Conservation (phyloP, 73 alveolate species). For the Paramecium sonneborni region DNA sequence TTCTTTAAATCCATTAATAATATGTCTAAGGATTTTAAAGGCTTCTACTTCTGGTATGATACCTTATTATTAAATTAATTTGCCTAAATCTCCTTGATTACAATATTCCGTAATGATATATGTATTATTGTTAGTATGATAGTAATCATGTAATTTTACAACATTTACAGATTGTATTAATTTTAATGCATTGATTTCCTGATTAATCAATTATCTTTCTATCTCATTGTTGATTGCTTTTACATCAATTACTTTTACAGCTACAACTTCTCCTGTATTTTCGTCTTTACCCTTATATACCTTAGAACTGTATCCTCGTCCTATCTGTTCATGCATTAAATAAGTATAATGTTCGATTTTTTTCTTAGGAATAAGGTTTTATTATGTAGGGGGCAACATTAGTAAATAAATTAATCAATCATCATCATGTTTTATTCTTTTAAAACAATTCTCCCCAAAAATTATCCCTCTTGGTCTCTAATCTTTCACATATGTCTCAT, state of each 20-base stretch:
- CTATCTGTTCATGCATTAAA: constrained; percentile 60
- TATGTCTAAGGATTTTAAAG: constrained; percentile 60
- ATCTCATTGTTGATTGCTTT: constrained; percentile 64
- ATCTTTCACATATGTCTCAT: background rate
- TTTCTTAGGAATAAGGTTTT: constrained; percentile 58
- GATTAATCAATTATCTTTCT: constrained; percentile 8
- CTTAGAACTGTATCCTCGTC: constrained; percentile 64
- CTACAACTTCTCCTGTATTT: constrained; percentile 60
- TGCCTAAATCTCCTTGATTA: constrained; percentile 63
- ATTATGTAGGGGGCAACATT: constrained; percentile 40
- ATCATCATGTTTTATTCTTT: constrained; percentile 39
- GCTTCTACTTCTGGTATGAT: constrained; percentile 53
- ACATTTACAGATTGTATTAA: constrained; percentile 58
- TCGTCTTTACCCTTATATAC: constrained; percentile 67
- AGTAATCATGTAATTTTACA: constrained; percentile 46
- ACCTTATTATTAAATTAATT: constrained; percentile 37
- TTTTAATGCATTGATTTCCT: constrained; percentile 64
- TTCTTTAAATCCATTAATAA: constrained; percentile 63
- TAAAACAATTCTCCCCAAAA: background rate
- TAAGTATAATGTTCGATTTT: constrained; percentile 65
- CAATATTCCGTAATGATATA: constrained; percentile 65
- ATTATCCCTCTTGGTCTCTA: background rate
- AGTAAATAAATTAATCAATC: constrained; percentile 11
- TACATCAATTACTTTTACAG: constrained; percentile 67
- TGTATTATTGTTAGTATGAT: constrained; percentile 56